Conservation (phyloP, 148 eudicot genomes). For the Bassia scoparia region DNA sequence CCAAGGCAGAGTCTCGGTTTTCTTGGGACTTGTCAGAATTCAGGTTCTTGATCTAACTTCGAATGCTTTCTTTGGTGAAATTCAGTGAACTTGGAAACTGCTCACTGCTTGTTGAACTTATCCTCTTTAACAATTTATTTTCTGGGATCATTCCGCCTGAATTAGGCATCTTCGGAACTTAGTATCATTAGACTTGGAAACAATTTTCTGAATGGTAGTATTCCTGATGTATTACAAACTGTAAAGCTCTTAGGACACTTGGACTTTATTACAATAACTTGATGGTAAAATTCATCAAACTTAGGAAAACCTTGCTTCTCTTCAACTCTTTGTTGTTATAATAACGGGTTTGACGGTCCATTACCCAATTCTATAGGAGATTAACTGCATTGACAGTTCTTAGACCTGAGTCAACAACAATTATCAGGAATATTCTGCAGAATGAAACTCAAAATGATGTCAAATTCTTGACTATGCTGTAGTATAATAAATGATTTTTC, state of each 20-base stretch:
- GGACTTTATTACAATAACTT: constrained; percentile 45
- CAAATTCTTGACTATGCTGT: too few species aligned
- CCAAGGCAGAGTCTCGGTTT: constrained; percentile 54
- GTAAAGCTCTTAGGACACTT: constrained; percentile 42
- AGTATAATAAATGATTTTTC: too few species aligned
- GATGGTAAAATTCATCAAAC: constrained; percentile 48
- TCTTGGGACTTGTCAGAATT: constrained; percentile 53
- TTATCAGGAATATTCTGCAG: constrained; percentile 48
- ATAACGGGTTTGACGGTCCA: constrained; percentile 49
- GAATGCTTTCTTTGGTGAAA: constrained; percentile 54
- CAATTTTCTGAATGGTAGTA: constrained; percentile 54
- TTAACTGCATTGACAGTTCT: constrained; percentile 36
- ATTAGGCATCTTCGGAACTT: constrained; percentile 50
- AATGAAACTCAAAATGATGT: constrained; percentile 60
- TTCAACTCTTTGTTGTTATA: constrained; percentile 39
- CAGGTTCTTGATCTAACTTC: constrained; percentile 66
- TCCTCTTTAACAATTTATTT: constrained; percentile 47
- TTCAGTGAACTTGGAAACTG: constrained; percentile 57
- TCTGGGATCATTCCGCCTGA: constrained; percentile 55
- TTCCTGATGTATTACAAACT: constrained; percentile 58
- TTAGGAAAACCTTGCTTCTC: constrained; percentile 55
- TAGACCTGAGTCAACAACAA: constrained; percentile 53
- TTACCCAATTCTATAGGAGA: constrained; percentile 61
- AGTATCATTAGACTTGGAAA: constrained; percentile 46
- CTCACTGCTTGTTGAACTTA: constrained; percentile 41